Conservation (phyloP, 1,139 yeast species). For the Kluyveromyces sp. region DNA sequence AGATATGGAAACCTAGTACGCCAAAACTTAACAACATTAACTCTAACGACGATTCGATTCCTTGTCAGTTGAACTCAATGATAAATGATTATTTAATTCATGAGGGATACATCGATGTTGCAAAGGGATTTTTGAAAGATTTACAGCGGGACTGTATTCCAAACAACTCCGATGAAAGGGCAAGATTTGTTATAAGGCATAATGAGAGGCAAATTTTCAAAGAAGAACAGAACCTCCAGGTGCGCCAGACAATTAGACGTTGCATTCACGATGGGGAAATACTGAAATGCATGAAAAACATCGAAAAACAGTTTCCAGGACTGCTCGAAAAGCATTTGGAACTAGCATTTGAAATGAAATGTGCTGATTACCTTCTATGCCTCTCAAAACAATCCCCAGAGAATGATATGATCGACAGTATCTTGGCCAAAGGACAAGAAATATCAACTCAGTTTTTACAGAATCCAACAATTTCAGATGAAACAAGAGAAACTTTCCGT, state of each 20-base stretch:
- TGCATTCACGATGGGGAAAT: conserved; percentile 43
- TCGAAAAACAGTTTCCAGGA: conserved; percentile 41
- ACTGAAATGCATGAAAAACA: conserved; percentile 40
- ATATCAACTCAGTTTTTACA: conserved; percentile 37
- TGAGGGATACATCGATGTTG: conserved; percentile 65
- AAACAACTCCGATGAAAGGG: conserved; percentile 21
- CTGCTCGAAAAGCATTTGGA: conserved; percentile 38
- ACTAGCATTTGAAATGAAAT: conserved; percentile 48
- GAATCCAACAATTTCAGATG: conserved; percentile 23
- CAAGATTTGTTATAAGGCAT: conserved; percentile 20
- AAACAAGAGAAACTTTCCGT: conserved; percentile 25
- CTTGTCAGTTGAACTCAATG: conserved; percentile 45
- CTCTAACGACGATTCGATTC: conserved; percentile 33
- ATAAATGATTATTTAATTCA: conserved; percentile 66
- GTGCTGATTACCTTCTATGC: conserved; percentile 38
- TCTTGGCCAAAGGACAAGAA: conserved; percentile 42
- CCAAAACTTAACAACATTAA: conserved; percentile 23
- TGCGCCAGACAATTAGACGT: conserved; percentile 47
- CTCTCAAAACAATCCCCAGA: conserved; percentile 27
- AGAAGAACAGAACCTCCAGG: conserved; percentile 39
- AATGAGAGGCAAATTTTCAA: conserved; percentile 26
- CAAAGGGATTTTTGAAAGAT: conserved; percentile 53
- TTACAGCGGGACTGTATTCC: conserved; percentile 30
- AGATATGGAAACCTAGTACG: conserved; percentile 23
- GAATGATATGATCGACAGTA: conserved; percentile 28